Conservation (phyloP, 139 green algal genomes). For the Picochlorum sp. region DNA sequence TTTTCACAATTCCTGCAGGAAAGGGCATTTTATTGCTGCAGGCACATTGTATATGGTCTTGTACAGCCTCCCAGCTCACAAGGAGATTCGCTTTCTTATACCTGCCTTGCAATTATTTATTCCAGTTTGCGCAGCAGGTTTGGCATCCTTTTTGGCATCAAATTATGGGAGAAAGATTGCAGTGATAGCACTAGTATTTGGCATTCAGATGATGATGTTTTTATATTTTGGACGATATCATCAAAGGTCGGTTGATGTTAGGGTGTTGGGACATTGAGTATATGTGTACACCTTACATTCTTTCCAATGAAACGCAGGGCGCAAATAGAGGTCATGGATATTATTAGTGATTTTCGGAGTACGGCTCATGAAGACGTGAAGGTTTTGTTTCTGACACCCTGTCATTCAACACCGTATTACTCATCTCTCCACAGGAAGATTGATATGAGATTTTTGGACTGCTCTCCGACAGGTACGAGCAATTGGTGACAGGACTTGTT, state of each 20-base stretch:
- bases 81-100: conserved; percentile 51
- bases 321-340: conserved; percentile 5
- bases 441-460: conserved; percentile 48
- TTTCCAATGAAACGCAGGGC: background rate
- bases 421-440: conserved; percentile 32
- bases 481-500: background rate
- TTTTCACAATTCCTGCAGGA: background rate
- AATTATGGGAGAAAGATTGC: background rate
- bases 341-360: background rate
- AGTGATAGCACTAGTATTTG: conserved; percentile 3
- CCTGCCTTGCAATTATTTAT: conserved; percentile 39
- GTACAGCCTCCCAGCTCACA: conserved; percentile 48
- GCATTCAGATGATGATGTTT: conserved; percentile 21
- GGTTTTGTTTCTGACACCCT: conserved; percentile 48
- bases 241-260: conserved; percentile 10
- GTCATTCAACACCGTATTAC: conserved; percentile 41
- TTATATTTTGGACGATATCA: conserved; percentile 37
- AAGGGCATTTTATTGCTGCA: conserved; percentile 6
- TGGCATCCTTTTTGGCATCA: background rate
- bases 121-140: conserved; percentile 23
- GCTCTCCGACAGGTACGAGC: conserved; percentile 32
- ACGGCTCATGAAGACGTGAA: background rate
- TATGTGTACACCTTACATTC: background rate
- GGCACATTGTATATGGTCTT: conserved; percentile 18
- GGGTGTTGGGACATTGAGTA: background rate